Evolutionary conservation across 495 filamentous ascomycete genomes (phyloP), one percentile per base, ranked within the genome.

Genomic region (Oidiodendron maius): DNA sequence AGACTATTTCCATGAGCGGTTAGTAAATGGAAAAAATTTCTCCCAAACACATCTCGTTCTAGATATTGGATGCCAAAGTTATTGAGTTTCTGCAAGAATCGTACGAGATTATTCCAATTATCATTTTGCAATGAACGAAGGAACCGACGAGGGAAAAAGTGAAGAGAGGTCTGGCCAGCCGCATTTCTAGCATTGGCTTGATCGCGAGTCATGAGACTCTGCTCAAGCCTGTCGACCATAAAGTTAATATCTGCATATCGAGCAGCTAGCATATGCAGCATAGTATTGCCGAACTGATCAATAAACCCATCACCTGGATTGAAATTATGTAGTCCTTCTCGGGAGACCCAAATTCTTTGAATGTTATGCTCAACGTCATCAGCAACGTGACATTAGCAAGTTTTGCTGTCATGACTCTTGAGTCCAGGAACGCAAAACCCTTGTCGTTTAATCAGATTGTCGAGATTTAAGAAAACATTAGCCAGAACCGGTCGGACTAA

Each of bases 121-220:
- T 44, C 32, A 15, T 40, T 34, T 5, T 25, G 26, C 2, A 64
- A 13, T 5, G 60, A 46, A 6, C 54, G 44, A 42, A 72, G 67
- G 65, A 66, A 70, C 8, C 64, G 58, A 1, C 45, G 48, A 38
- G 66, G 58, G 12, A 76, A 57, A 15, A 72, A 58, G 39, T 76
- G 72, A 11, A 76, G 64, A 37, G 73, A 76, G 1, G 68, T 73
- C 51, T 76, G 71, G 8, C 63, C 63, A 12, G 64, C 71, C 5
- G 58, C 64, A 53, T 76, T 75, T 8, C 45, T 54, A 4, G 47
- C 51, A 43, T 61, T 55, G 2, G 41, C 42, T n/a, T n/a, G n/a
- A n/a, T n/a, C n/a, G n/a, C n/a, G n/a, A n/a, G n/a, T 12, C 64
- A n/a, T 55, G 15, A 70, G 48, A 30, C 58, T 36, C n/a, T 23